Conservation (phyloP, 352 stramenopile species). For the Globisporangium yorkense region DNA sequence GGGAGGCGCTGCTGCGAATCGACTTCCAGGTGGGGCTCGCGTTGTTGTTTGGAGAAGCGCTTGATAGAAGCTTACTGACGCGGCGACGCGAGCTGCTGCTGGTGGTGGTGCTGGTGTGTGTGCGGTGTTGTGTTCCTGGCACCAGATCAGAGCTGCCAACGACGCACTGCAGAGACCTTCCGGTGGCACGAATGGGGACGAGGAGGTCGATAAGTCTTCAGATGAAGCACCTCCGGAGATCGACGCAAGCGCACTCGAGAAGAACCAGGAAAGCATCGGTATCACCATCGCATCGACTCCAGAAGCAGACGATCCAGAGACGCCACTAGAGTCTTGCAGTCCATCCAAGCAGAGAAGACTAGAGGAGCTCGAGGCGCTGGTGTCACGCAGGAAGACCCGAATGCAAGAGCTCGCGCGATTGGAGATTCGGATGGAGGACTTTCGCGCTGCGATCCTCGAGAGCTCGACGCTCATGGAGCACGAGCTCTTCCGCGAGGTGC, state of each 20-base stretch:
- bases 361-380: slow-evolving; percentile 4
- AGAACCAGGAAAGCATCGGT: slow-evolving; percentile 4
- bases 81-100: neutral
- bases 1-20: slow-evolving; percentile 64
- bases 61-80: neutral
- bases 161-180: neutral
- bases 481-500: slow-evolving; percentile 48
- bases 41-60: neutral
- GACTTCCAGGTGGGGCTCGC: slow-evolving; percentile 49
- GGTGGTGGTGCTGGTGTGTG: neutral
- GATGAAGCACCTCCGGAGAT: slow-evolving; percentile 1
- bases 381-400: neutral
- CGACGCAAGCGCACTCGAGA: neutral
- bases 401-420: slow-evolving; percentile 7
- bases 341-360: neutral
- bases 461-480: slow-evolving; percentile 35
- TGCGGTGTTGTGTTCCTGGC: neutral
- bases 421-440: slow-evolving; percentile 50
- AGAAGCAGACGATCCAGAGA: neutral
- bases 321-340: neutral
- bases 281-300: neutral
- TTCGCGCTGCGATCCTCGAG: slow-evolving; percentile 40
- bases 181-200: neutral
- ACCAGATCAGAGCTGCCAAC: slow-evolving; percentile 2
- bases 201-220: neutral